Evolutionary conservation across 305 asterid species (phyloP), one percentile per base, ranked within the genome.

Genomic region (Fraxinus albicans): DNA sequence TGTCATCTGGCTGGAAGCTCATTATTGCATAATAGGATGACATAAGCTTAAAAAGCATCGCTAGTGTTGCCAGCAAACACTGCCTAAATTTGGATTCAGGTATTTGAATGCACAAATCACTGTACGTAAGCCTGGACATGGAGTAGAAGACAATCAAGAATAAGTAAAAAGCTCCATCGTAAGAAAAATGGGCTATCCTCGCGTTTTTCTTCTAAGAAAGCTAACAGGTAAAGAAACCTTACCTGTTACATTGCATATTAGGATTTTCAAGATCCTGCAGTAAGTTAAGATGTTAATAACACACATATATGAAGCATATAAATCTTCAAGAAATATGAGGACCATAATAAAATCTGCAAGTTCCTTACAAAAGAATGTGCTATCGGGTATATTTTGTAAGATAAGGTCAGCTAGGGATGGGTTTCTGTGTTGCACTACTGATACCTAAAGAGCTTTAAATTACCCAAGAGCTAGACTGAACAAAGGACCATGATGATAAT

Each of bases 71-170:
- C 77, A 94, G 88, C 85, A 97, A 90, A 86, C 98, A 97, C 86
- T 90, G 93, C 90, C 99, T 93, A 86, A 94, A 94, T 93, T 93
- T 94, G 85, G 99, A 91, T 88, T 97, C 99, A 25, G 99, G 96
- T 87, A 97, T 91, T 88, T 88, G 93, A 86, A 82, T 86, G 91
- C 99, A 97, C 86, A 97, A 90, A 89, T 95, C 99, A 82, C 99
- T 94, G 93, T 93, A 97, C 50, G 99, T 97, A 83, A 97, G 95
- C 96, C 99, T 97, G 94, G 81, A 84, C 81, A 84, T 50, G 73
- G 27, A 82, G 84, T 69, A 63, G 83, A 83, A 83, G 79, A 84
- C 81, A 91, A 82, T 36, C 78, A 77, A 72, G 82, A 89, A 79
- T 63, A 65, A 84, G 76, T 83, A 72, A 23, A 78, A 73, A 73